Percentiles rank a stretch among this genome's conserved stretches.
These are phyloP conservation scores for Mycena citricolor DNA, from an alignment of 1,284 basidiomycete species.

Conservation along the genomic window DNA sequence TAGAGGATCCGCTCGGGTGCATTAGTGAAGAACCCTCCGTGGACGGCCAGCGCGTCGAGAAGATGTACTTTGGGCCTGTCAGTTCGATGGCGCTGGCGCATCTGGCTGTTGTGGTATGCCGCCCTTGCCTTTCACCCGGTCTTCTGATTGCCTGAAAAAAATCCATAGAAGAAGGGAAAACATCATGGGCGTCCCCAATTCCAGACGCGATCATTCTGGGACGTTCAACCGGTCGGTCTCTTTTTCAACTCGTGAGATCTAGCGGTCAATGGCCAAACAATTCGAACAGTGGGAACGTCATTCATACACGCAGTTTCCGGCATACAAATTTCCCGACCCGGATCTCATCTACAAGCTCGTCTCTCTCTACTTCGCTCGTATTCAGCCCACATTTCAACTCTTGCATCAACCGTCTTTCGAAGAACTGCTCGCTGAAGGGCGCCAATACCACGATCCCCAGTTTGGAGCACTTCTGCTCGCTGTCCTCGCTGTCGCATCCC, in stretches of 20 bases:
- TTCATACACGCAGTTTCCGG: conserved; percentile 27
- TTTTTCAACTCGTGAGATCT: background rate
- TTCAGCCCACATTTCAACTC: conserved; percentile 54
- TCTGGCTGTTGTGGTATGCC: no score
- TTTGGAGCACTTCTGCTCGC: conserved; percentile 61
- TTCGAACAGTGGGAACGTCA: conserved; percentile 37
- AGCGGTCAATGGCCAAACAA: conserved; percentile 4
- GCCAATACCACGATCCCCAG: conserved; percentile 47
- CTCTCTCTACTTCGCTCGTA: conserved; percentile 55
- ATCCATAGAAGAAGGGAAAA: conserved; percentile 50
- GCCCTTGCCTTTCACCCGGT: no score
- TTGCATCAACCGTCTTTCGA: conserved; percentile 65
- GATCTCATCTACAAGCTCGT: conserved; percentile 54
- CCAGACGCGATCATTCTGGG: conserved; percentile 38
- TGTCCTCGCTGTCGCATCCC: conserved; percentile 63
- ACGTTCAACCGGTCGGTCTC: conserved; percentile 33
- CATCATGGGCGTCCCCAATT: conserved; percentile 32
- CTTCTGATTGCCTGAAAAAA: conserved; percentile 52
- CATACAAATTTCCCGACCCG: conserved; percentile 37
- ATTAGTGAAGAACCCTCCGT: no score
- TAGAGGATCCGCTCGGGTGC: no score
- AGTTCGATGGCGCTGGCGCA: no score
- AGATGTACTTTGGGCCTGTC: conserved; percentile 64
- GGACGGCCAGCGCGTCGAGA: conserved; percentile 20
- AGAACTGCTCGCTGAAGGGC: conserved; percentile 42